Conservation (phyloP, 768 basidiomycete species). For the Serpula lacrymans region DNA sequence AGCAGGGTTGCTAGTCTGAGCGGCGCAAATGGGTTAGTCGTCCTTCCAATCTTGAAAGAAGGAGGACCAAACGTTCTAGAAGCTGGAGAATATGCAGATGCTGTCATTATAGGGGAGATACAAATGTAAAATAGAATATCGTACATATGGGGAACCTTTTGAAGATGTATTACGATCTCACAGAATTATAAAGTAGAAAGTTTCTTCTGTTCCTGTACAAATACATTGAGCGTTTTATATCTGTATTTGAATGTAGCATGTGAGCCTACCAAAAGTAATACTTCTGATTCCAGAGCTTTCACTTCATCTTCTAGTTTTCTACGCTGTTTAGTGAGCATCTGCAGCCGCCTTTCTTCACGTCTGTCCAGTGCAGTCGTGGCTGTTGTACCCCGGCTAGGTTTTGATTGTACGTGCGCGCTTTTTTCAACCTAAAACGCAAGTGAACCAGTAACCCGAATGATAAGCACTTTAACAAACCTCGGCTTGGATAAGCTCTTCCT, state of each 20-base stretch:
- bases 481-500: slow-evolving; percentile 55
- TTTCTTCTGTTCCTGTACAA: slow-evolving; percentile 1
- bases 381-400: slow-evolving; percentile 40
- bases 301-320: slow-evolving; percentile 67
- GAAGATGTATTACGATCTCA: neutral
- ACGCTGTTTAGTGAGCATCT: slow-evolving; percentile 62
- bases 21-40: slow-evolving; percentile 76
- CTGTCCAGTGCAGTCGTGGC: slow-evolving; percentile 57
- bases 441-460: slow-evolving; percentile 1
- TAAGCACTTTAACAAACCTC: slow-evolving; percentile 44
- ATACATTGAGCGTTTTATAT: neutral
- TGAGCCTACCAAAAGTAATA: slow-evolving; percentile 53
- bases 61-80: slow-evolving; percentile 37
- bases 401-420: slow-evolving; percentile 38
- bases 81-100: slow-evolving; percentile 53
- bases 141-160: neutral
- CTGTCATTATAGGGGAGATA: slow-evolving; percentile 70
- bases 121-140: slow-evolving; percentile 20
- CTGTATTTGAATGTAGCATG: neutral
- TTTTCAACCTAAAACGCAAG: slow-evolving; percentile 47
- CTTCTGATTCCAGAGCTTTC: slow-evolving; percentile 55
- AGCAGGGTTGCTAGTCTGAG: slow-evolving; percentile 77
- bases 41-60: slow-evolving; percentile 49
- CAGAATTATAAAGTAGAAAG: neutral
- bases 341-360: slow-evolving; percentile 61